Base-by-base conservation (phyloP, 176 grass and related monocot species). In the Melocanna baccifera region DNA sequence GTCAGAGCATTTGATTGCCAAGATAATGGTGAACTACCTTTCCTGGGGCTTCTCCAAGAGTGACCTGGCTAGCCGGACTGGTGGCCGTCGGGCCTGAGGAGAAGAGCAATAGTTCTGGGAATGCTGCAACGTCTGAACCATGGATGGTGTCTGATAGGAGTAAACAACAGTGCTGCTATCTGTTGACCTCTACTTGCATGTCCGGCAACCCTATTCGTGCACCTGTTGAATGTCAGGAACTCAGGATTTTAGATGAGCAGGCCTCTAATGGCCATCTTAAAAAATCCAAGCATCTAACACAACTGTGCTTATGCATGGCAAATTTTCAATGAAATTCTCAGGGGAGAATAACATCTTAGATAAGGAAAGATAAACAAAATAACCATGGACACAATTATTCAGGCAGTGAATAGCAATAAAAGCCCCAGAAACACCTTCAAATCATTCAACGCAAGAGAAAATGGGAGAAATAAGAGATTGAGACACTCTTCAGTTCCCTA, bases 71-170 rank as follows among this genome's bases (percentile, higher is more conserved):
- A 58, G 55, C 47, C 42, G 67, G 67, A 68, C 58, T 39, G 74
- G 77, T 55, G 75, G 43, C 55, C 61, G 42, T 63, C 62, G 74
- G 12, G 52, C 70, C 50, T 70, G 83, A 19, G 92, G 82, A 5
- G 66, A 78, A 63, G 86, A 66, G 74, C 79, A 39, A 18, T 87
- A 29, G 34, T 87, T 94, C 77, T 92, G 96, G 0, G 93, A 98
- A 62, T 89, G 87, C 67, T 92, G 87, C 34, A 98, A 41, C 96
- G 94, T 98, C 69, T 92, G 87, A n/a, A 80, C 85, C 96, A 98
- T 98, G 63, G 89, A 91, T 25, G 93, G 96, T 30, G 96, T 98
- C 81, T 96, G 93, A 46, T 94, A 98, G 22, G 91, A 89, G 61
- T 90, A 75, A 57, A 94, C 85, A 46, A 92, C 65, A 65, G 85